phyloP scores from a whole-genome alignment of 495 filamentous ascomycete species.

The Xylaria acuta region DNA sequence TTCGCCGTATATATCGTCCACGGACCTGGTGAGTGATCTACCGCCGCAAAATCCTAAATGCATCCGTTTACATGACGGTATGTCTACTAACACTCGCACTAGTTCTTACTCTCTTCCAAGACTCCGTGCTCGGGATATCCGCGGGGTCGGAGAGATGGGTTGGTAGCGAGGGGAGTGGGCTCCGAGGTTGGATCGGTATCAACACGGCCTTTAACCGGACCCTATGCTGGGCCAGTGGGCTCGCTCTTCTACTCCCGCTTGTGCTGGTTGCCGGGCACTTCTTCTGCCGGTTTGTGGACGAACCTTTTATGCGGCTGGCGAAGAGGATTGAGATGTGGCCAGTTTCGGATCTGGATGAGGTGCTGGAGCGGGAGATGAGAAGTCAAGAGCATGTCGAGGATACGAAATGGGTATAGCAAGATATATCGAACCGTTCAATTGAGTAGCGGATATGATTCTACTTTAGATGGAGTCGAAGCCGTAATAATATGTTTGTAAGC shows the following conservation, averaged over 20 bases:
- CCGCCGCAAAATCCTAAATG: background rate
- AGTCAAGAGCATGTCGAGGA: background rate
- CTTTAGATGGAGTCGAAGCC: background rate
- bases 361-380: slow-evolving; percentile 2
- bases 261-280: slow-evolving; percentile 64
- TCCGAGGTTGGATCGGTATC: slow-evolving; percentile 61
- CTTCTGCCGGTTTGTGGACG: slow-evolving; percentile 65
- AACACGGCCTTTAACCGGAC: slow-evolving; percentile 57
- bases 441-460: background rate
- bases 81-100: background rate
- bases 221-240: slow-evolving; percentile 57
- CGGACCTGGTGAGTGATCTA: slow-evolving; percentile 45
- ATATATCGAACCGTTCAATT: no score
- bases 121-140: slow-evolving; percentile 47
- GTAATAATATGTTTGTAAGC: background rate
- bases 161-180: slow-evolving; percentile 38
- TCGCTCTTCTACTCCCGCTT: slow-evolving; percentile 57
- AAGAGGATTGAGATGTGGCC: slow-evolving; percentile 55
- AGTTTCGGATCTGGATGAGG: background rate
- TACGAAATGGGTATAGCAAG: background rate
- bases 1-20: slow-evolving; percentile 68
- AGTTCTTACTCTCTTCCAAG: slow-evolving; percentile 58
- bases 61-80: no score
- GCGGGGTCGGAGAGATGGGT: slow-evolving; percentile 32
- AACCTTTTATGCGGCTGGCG: slow-evolving; percentile 62